A percentile compares a stretch with the other conserved stretches of the same genome.
phyloP scores from a whole-genome alignment of 2,329 filamentous ascomycete species.

The Aspergillus glaucus region DNA sequence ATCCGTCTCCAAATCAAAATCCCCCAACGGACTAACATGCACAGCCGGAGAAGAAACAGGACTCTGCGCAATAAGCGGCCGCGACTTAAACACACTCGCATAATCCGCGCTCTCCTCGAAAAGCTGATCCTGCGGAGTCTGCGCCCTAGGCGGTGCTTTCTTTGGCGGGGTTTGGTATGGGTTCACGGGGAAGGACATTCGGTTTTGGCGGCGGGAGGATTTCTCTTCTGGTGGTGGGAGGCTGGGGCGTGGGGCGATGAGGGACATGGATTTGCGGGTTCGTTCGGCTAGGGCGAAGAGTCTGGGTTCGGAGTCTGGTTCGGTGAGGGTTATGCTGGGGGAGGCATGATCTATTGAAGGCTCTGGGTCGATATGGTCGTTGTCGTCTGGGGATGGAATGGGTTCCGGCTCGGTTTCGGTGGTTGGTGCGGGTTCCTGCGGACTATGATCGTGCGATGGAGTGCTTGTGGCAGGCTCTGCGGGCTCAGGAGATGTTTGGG shows the following conservation, averaged over 20 bases:
- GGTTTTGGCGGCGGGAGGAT: conserved; percentile 17
- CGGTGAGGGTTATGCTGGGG: background rate
- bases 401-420: conserved; percentile 1
- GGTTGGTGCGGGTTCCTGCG: conserved; percentile 1
- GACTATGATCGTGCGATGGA: background rate
- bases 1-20: conserved; percentile 17
- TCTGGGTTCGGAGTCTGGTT: conserved; percentile 9
- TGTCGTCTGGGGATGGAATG: background rate
- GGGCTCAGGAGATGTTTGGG: background rate
- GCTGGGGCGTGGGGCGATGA: conserved; percentile 40
- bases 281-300: conserved; percentile 61
- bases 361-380: background rate
- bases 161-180: conserved; percentile 51
- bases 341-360: background rate
- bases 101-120: conserved; percentile 68
- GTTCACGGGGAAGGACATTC: conserved; percentile 47
- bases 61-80: conserved; percentile 73
- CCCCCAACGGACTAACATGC: conserved; percentile 26
- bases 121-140: conserved; percentile 60
- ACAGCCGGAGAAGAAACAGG: conserved; percentile 48
- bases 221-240: conserved; percentile 11
- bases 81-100: conserved; percentile 75
- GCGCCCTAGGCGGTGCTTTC: conserved; percentile 25
- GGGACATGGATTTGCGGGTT: conserved; percentile 73
- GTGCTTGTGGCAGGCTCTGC: background rate